These are phyloP conservation scores for Fusarium sp. DNA, from an alignment of 2,329 filamentous ascomycete species.

Conservation along the genomic window DNA sequence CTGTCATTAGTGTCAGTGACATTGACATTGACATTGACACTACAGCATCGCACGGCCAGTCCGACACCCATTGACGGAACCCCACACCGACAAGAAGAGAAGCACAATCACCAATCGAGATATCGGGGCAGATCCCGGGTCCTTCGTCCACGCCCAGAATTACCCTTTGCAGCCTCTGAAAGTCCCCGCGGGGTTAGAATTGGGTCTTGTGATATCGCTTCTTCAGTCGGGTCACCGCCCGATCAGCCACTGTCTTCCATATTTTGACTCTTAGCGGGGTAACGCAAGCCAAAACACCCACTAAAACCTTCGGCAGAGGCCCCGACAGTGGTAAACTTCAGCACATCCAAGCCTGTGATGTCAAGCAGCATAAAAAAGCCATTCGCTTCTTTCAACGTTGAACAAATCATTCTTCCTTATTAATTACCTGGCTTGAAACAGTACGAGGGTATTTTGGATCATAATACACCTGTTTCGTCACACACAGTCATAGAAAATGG, in stretches of 20 bases:
- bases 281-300: slow-evolving; percentile 7
- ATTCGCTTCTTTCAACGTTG: slow-evolving; percentile 11
- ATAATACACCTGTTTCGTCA: not conserved
- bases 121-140: slow-evolving; percentile 33
- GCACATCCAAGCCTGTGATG: not conserved
- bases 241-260: not conserved
- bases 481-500: slow-evolving; percentile 28
- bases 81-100: slow-evolving; percentile 6
- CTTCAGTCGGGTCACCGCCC: slow-evolving; percentile 21
- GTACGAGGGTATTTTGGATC: slow-evolving; percentile 1
- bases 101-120: slow-evolving; percentile 3
- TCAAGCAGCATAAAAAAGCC: slow-evolving; percentile 37
- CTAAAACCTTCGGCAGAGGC: slow-evolving; percentile 21
- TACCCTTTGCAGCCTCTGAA: not conserved
- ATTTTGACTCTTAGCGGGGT: slow-evolving; percentile 13
- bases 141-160: not conserved
- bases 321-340: slow-evolving; percentile 21
- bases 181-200: not conserved
- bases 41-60: slow-evolving; percentile 5
- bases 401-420: not conserved
- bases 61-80: slow-evolving; percentile 14
- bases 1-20: not conserved
- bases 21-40: too few species aligned
- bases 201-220: slow-evolving; percentile 25
- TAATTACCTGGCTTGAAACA: slow-evolving; percentile 12